These are phyloP conservation scores for Exophiala aquamarina DNA, from an alignment of 2,329 filamentous ascomycete genomes.

Conservation along the genomic window DNA sequence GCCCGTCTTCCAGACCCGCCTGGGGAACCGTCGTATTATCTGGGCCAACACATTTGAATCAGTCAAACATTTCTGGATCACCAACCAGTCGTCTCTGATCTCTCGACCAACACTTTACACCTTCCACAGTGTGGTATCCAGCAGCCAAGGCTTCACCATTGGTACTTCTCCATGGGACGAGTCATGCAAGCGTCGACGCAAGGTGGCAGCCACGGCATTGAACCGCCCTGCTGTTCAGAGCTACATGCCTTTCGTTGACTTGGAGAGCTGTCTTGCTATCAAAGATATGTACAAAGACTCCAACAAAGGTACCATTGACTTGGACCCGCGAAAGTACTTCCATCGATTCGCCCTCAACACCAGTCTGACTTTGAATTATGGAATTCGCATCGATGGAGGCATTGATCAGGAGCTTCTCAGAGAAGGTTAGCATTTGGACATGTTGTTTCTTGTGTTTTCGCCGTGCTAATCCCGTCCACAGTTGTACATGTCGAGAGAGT, in stretches of 20 bases:
- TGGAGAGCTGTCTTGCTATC: conserved; percentile 71
- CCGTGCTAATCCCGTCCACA: too few species aligned
- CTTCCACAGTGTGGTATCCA: conserved; percentile 76
- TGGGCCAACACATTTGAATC: conserved; percentile 78
- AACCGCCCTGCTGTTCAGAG: conserved; percentile 74
- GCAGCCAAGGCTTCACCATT: conserved; percentile 76
- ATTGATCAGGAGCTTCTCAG: conserved; percentile 66
- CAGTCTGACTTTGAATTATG: conserved; percentile 75
- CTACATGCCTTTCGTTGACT: conserved; percentile 80
- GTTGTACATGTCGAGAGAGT: conserved; percentile 74
- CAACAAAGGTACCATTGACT: conserved; percentile 58
- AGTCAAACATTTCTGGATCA: conserved; percentile 72
- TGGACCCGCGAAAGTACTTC: conserved; percentile 73
- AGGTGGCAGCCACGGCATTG: conserved; percentile 75
- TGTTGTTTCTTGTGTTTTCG: too few species aligned
- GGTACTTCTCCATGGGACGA: conserved; percentile 84
- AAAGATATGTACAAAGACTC: conserved; percentile 69
- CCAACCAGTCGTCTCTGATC: conserved; percentile 74
- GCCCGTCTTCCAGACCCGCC: conserved; percentile 58
- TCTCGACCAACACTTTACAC: conserved; percentile 77
- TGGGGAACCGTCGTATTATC: conserved; percentile 59
- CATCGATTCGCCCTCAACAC: conserved; percentile 76
- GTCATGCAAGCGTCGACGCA: conserved; percentile 72
- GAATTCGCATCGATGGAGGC: conserved; percentile 70
- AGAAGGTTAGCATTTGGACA: conserved; percentile 44